phyloP scores from a whole-genome alignment of 176 grass and related monocot genomes.

The Ananas comosus region DNA sequence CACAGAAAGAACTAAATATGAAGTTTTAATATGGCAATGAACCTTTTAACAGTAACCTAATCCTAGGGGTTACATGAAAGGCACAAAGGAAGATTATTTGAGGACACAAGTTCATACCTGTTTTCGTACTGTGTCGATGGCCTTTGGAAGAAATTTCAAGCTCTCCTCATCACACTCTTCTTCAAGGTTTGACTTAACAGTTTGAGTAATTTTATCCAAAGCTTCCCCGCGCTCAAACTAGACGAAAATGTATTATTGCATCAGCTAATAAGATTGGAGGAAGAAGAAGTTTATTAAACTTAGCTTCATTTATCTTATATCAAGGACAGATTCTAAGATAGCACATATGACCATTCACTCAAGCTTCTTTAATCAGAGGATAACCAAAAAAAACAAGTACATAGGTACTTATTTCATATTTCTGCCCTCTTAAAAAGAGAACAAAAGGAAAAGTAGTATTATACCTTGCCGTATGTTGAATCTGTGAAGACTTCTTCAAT shows the following conservation, averaged over 20 bases:
- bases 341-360: background rate
- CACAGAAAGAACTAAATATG: too few relatives aligned
- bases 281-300: background rate
- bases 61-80: background rate
- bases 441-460: slow-evolving; percentile 1
- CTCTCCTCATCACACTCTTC: slow-evolving; percentile 89
- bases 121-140: slow-evolving; percentile 83
- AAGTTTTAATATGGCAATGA: background rate
- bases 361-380: background rate
- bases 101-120: slow-evolving; percentile 50
- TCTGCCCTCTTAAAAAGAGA: background rate
- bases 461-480: slow-evolving; percentile 83
- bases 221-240: slow-evolving; percentile 95
- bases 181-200: slow-evolving; percentile 73
- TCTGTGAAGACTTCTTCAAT: slow-evolving; percentile 97
- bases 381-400: background rate
- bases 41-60: background rate
- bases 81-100: background rate
- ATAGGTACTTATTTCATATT: background rate
- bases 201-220: slow-evolving; percentile 68
- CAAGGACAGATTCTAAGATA: background rate
- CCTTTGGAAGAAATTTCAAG: slow-evolving; percentile 82
- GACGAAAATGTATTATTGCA: slow-evolving; percentile 13
- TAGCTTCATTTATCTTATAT: background rate
- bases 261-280: background rate